These are phyloP conservation scores for Lactuca sativa DNA, from an alignment of 129 eudicot species.

Conservation along the genomic window DNA sequence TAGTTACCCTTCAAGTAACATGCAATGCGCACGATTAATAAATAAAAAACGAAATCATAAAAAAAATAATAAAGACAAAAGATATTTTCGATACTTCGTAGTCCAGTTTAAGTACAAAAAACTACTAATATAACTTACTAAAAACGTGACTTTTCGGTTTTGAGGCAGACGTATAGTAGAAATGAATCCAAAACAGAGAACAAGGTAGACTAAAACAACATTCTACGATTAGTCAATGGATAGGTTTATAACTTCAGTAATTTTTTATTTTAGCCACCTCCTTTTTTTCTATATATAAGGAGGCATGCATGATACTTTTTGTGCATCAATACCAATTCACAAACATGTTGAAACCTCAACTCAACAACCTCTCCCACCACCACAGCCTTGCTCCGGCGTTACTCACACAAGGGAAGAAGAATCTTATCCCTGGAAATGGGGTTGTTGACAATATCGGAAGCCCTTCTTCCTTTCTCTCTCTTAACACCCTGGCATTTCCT, in stretches of 20 bases:
- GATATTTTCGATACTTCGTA: too few species aligned
- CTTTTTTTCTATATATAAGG: neutral
- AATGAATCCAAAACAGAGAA: too few species aligned
- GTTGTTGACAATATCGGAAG: neutral
- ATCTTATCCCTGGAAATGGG: slow-evolving; percentile 11
- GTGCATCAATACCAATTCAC: neutral
- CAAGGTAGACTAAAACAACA: too few species aligned
- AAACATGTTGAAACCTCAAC: slow-evolving; percentile 26
- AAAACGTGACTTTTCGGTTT: too few species aligned
- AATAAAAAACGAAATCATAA: too few species aligned
- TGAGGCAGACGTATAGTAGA: too few species aligned
- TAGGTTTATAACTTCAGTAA: neutral
- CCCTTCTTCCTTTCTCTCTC: slow-evolving; percentile 14
- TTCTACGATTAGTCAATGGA: neutral
- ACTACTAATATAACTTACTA: too few species aligned
- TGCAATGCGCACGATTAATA: too few species aligned
- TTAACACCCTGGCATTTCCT: slow-evolving; percentile 21
- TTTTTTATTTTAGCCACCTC: neutral
- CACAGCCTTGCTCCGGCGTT: slow-evolving; percentile 8
- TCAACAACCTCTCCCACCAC: slow-evolving; percentile 19
- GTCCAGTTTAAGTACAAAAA: too few species aligned
- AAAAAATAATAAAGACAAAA: too few species aligned
- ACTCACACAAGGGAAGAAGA: slow-evolving; percentile 4
- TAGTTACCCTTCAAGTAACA: too few species aligned
- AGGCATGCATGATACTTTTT: slow-evolving; percentile 10